Base-by-base conservation (phyloP, 2,329 filamentous ascomycete genomes). In the Phialophora macrospora region DNA sequence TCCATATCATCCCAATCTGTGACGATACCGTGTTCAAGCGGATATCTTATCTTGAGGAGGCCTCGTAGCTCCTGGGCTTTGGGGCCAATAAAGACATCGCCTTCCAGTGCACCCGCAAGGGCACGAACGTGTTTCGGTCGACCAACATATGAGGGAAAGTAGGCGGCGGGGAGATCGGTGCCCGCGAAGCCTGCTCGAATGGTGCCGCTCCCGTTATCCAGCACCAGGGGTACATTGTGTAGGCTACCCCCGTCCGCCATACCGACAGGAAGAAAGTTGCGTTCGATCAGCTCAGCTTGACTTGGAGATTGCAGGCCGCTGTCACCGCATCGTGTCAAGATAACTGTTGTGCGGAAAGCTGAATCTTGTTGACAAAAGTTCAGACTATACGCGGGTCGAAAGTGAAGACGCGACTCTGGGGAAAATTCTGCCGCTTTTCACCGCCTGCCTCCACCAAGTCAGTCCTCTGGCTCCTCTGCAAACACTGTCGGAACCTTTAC, bases 1-100 rank as follows among this genome's bases (percentile, higher is more conserved):
- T 99, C 95, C 95, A 99, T 99, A 76, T 99, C 95, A 77, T 98
- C 95, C 95, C 95, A 99, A 79, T 99, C 93, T 72, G 95, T 99
- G 69, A 99, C 95, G 74, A 99, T 96, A 73, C 95, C 95, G 78
- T 99, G 95, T 81, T 98, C 95, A 62, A 99, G 82, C 52, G 95
- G 95, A 77, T 98, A 98, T 71, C 88, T 86, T 74, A 99, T 97
- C 85, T 98, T 99, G 73, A 99, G 85, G 68, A 99, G 82, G 2
- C 95, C 95, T 75, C 94, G 88, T 74, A 97, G 84, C 76, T 98
- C 93, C 73, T 93, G 91, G 66, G 94, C 93, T 78, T 92, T 90
- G 74, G 93, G 90, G 59, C 95, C 95, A 77, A 99, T 97, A 79
- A 99, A 99, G 60, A 96, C 90, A 76, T 99, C 95, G 58, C 95